Conservation (phyloP, 257 asterid genomes). For the Lantana camara region DNA sequence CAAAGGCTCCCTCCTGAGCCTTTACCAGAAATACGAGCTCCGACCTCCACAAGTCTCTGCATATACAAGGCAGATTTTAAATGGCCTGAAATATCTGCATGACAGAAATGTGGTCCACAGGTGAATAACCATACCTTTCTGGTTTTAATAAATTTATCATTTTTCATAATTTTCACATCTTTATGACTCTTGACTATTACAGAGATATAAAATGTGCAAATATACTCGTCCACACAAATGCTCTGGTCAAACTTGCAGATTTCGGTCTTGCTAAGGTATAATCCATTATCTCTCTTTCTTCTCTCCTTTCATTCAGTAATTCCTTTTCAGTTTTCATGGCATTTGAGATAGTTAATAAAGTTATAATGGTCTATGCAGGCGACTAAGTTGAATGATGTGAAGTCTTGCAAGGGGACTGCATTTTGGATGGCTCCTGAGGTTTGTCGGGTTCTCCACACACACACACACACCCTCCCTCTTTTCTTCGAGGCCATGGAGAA, state of each 20-base stretch:
- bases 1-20: slow-evolving; percentile 81
- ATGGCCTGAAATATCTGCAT: slow-evolving; percentile 90
- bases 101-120: slow-evolving; percentile 88
- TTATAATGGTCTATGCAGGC: slow-evolving; percentile 54
- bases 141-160: slow-evolving; percentile 5
- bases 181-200: slow-evolving; percentile 28
- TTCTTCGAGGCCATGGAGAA: slow-evolving; percentile 2
- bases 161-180: slow-evolving; percentile 13
- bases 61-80: slow-evolving; percentile 91
- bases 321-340: background rate
- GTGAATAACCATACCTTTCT: slow-evolving; percentile 36
- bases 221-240: slow-evolving; percentile 80
- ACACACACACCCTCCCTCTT: no score
- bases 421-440: slow-evolving; percentile 99
- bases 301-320: background rate
- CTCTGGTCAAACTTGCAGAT: slow-evolving; percentile 88
- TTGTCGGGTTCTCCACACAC: slow-evolving; percentile 25
- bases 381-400: slow-evolving; percentile 72
- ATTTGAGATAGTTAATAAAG: slow-evolving; percentile 8
- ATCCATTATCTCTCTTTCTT: background rate
- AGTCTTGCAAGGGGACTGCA: slow-evolving; percentile 95
- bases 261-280: slow-evolving; percentile 92
- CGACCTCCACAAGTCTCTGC: slow-evolving; percentile 76
- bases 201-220: slow-evolving; percentile 95
- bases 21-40: slow-evolving; percentile 77